Base-by-base conservation (phyloP, 2,329 filamentous ascomycete species). In the Onygenales sp. region DNA sequence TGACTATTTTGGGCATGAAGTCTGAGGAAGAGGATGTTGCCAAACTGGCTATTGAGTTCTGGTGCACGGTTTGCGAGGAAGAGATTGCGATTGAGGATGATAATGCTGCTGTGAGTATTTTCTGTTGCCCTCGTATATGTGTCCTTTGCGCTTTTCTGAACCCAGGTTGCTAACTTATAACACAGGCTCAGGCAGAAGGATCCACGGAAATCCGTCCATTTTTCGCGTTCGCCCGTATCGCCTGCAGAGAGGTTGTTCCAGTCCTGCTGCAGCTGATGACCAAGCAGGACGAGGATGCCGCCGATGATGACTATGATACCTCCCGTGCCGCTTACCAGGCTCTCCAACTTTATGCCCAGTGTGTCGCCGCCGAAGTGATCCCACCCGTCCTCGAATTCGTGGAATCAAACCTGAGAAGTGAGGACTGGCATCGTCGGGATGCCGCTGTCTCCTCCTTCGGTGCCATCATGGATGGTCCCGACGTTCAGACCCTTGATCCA, bases 61-160 rank as follows among this genome's bases (percentile, higher is more conserved):
- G 93, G 93, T 97, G 92, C 77, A 96, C 93, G n/a, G 93, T 98
- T 48, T 98, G 93, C 71, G 93, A 98, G 70, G 93, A 98, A 74
- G 93, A 98, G 72, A 92, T 96, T 63, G 86, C 86, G 59, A 97
- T 98, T 64, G 93, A 98, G 67, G 93, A 98, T 66, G 93, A 98
- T 72, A 98, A 98, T 70, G 80, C 84, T 59, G 84, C 87, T 72
- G 84, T 87, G 74, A 61, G 74, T 70, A 48, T 49, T 52, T 40
- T 21, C 49, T 45, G 13, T n/a, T 44, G 21, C 34, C 14, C 37
- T 17, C 33, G 6, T 4, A 8, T 10, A n/a, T 32, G 36, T 27
- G 42, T n/a, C 6, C n/a, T 11, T 11, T 4, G 13, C 6, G 13
- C 55, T 50, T 52, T 13, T 14, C 33, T 32, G 40, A 14, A 31